Evolutionary conservation across 352 stramenopile genomes (phyloP).

Genomic region (Pythium dissotocum): DNA sequence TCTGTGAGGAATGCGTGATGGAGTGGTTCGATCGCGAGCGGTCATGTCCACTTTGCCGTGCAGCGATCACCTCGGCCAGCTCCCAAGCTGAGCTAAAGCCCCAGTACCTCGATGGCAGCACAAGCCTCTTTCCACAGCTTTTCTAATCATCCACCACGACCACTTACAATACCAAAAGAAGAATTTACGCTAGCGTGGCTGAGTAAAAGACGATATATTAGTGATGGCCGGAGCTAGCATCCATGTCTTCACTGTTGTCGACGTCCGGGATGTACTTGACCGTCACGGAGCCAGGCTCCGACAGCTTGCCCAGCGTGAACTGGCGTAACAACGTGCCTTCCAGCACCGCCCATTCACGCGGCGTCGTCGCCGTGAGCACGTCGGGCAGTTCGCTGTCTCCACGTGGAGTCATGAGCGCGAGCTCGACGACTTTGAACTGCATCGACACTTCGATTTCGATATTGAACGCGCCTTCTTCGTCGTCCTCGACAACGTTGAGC

Average conservation of each 20-base stretch:
- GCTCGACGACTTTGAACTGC: slow-evolving; percentile 75
- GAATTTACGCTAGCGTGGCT: no score
- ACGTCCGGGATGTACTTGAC: slow-evolving; percentile 36
- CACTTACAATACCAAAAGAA: background rate
- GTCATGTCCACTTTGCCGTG: slow-evolving; percentile 76
- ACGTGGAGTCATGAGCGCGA: slow-evolving; percentile 1
- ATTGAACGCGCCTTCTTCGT: slow-evolving; percentile 33
- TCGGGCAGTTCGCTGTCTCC: slow-evolving; percentile 3
- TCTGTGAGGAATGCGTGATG: slow-evolving; percentile 83
- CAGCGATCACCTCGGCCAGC: slow-evolving; percentile 37
- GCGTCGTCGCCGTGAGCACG: slow-evolving; percentile 10
- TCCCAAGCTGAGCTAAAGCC: slow-evolving; percentile 37
- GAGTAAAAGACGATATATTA: background rate
- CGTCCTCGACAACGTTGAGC: slow-evolving; percentile 41
- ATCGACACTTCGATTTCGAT: slow-evolving; percentile 68
- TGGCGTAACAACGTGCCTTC: slow-evolving; percentile 55
- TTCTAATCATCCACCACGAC: slow-evolving; percentile 35
- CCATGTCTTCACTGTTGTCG: background rate
- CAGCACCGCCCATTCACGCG: slow-evolving; percentile 51
- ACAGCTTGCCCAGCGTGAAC: slow-evolving; percentile 58
- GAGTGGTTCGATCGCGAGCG: slow-evolving; percentile 86
- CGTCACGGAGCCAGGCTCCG: slow-evolving; percentile 49
- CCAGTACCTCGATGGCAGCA: slow-evolving; percentile 76
- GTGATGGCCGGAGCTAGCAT: background rate
- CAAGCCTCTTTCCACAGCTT: slow-evolving; percentile 73